Percentiles rank a stretch among this genome's conserved stretches.
Conservation (phyloP, 768 basidiomycete species). For the Melanogaster broomeanus region DNA sequence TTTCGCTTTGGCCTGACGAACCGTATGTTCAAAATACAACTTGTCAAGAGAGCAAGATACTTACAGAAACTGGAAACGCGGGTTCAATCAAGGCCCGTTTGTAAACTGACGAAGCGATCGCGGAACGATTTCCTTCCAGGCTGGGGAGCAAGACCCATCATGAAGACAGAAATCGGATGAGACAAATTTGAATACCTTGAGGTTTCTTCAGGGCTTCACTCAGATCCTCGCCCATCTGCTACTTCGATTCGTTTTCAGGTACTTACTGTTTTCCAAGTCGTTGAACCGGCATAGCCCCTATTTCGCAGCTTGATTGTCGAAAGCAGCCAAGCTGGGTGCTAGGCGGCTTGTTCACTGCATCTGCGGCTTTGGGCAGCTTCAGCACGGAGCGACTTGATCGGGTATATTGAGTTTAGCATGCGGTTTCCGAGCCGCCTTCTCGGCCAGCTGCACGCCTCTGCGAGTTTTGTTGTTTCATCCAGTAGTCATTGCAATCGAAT, state of each 20-base stretch:
- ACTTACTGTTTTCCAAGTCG: conserved; percentile 81
- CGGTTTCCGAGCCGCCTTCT: conserved; percentile 61
- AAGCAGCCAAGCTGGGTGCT: conserved; percentile 40
- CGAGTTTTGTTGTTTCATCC: not conserved
- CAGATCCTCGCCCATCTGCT: conserved; percentile 88
- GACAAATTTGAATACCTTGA: conserved; percentile 70
- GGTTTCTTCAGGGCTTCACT: conserved; percentile 77
- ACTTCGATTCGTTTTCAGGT: conserved; percentile 72
- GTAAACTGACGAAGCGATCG: conserved; percentile 85
- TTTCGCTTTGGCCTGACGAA: conserved; percentile 33
- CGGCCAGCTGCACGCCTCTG: conserved; percentile 68
- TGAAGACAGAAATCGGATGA: not conserved
- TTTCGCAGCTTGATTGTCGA: conserved; percentile 53
- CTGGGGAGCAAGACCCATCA: conserved; percentile 41
- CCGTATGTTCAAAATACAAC: not conserved
- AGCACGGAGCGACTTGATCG: no score
- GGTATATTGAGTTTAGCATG: conserved; percentile 57
- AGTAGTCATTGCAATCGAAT: not conserved
- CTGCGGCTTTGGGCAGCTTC: no score
- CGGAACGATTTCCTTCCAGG: conserved; percentile 93
- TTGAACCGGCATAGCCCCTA: conserved; percentile 73
- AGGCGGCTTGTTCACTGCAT: conserved; percentile 40
- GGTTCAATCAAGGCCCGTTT: conserved; percentile 89
- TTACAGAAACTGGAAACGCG: no score
- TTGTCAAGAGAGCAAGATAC: conserved; percentile 35